Evolutionary conservation across 2,329 filamentous ascomycete genomes (phyloP).

Genomic region (Metarhizium humberi): DNA sequence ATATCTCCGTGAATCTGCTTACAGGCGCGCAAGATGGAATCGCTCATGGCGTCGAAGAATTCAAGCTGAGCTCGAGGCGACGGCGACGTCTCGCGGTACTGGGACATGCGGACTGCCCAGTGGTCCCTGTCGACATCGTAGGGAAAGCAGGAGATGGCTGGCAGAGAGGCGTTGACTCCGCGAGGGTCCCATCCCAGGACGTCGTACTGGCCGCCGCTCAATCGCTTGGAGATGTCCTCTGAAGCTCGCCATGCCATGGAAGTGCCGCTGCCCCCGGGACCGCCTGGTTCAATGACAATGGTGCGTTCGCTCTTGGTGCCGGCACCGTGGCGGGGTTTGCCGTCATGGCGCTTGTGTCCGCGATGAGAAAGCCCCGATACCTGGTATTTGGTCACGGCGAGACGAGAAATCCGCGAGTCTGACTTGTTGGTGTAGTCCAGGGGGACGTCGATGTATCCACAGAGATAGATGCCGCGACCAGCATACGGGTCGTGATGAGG

Average conservation of each 20-base stretch:
- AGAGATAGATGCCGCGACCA: constrained; percentile 35
- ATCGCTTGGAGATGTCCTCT: constrained; percentile 27
- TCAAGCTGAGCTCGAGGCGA: constrained; percentile 29
- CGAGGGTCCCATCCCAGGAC: constrained; percentile 47
- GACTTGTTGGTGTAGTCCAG: constrained; percentile 37
- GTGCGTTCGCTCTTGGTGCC: constrained; percentile 34
- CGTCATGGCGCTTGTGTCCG: not conserved
- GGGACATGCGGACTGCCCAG: constrained; percentile 30
- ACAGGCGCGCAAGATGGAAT: constrained; percentile 34
- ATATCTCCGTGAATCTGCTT: constrained; percentile 33
- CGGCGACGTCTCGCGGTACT: constrained; percentile 28
- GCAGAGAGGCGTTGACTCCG: constrained; percentile 38
- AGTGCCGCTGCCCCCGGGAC: constrained; percentile 39
- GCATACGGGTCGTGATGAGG: constrained; percentile 20
- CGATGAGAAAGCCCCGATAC: constrained; percentile 31
- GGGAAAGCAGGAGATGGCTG: constrained; percentile 36
- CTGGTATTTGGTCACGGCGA: constrained; percentile 40
- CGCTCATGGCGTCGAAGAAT: constrained; percentile 35
- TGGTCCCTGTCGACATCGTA: constrained; percentile 34
- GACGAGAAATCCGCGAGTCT: constrained; percentile 32
- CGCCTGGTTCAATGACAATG: constrained; percentile 40
- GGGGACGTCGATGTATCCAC: constrained; percentile 38
- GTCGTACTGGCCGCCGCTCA: constrained; percentile 34
- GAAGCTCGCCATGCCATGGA: constrained; percentile 28
- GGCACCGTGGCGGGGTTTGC: constrained; percentile 5